Percentiles rank a stretch among this genome's conserved stretches.
phyloP scores from a whole-genome alignment of 768 basidiomycete genomes.

The Phanerochaete carnosa region DNA sequence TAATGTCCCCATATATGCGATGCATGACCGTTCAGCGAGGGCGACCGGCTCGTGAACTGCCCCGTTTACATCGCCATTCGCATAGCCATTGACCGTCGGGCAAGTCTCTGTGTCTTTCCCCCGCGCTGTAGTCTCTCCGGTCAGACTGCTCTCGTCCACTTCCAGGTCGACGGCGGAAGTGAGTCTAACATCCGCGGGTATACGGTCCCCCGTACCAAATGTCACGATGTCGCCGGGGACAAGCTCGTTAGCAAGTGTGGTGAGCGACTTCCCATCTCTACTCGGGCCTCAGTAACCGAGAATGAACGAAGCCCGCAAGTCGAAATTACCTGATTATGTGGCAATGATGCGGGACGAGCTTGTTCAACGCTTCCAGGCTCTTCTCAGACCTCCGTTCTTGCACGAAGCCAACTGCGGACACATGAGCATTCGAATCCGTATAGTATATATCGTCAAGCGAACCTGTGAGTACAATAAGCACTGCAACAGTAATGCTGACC shows the following conservation, averaged over 20 bases:
- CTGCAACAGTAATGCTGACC: conserved; percentile 86
- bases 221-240: conserved; percentile 92
- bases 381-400: conserved; percentile 95
- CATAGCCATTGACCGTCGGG: conserved; percentile 30
- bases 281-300: background rate
- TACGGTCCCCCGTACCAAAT: conserved; percentile 87
- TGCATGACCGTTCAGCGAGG: conserved; percentile 81
- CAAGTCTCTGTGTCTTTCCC: conserved; percentile 63
- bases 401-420: conserved; percentile 75
- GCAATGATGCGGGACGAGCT: conserved; percentile 95
- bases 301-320: background rate
- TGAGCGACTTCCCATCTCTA: conserved; percentile 61
- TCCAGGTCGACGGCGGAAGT: conserved; percentile 82
- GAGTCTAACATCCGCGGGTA: conserved; percentile 91
- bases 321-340: conserved; percentile 67
- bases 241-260: conserved; percentile 94
- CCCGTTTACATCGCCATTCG: conserved; percentile 33
- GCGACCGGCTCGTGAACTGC: conserved; percentile 36
- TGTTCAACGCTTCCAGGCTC: conserved; percentile 91
- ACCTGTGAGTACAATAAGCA: conserved; percentile 93
- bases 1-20: conserved; percentile 95
- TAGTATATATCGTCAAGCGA: conserved; percentile 18
- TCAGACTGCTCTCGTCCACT: conserved; percentile 93
- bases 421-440: background rate
- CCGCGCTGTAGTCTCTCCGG: conserved; percentile 86